phyloP scores from a whole-genome alignment of 2,329 filamentous ascomycete genomes.

The Calcarisporium arbuscula region DNA sequence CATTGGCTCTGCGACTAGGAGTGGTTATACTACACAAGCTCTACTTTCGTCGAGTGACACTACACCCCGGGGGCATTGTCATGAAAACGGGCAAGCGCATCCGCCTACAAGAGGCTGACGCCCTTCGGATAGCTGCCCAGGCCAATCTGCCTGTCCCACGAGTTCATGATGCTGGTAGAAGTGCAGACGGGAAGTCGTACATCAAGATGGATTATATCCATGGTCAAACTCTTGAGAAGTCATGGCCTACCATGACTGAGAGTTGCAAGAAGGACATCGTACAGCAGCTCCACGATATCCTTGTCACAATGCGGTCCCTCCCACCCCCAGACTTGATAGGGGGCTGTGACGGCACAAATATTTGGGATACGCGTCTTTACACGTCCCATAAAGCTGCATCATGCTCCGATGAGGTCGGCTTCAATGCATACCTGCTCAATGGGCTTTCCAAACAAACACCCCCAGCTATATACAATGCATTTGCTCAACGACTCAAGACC shows the following conservation, averaged over 20 bases:
- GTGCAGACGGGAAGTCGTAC: constrained; percentile 11
- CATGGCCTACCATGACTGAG: constrained; percentile 17
- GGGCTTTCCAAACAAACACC: constrained; percentile 12
- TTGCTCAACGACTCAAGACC: constrained; percentile 15
- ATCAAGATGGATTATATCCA: constrained; percentile 20
- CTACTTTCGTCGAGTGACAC: constrained; percentile 15
- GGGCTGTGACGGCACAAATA: constrained; percentile 17
- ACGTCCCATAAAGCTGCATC: constrained; percentile 14
- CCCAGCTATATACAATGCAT: constrained; percentile 13
- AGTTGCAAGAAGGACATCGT: constrained; percentile 15
- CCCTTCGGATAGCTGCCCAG: constrained; percentile 13
- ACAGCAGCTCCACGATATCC: constrained; percentile 18
- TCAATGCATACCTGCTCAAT: constrained; percentile 18
- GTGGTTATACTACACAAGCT: constrained; percentile 14
- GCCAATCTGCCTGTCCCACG: constrained; percentile 17
- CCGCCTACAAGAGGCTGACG: constrained; percentile 18
- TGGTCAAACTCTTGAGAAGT: constrained; percentile 17
- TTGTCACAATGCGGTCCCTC: constrained; percentile 18
- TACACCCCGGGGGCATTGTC: constrained; percentile 16
- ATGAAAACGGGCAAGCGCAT: constrained; percentile 20
- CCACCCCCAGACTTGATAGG: constrained; percentile 17
- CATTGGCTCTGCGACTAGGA: constrained; percentile 12
- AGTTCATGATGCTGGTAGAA: constrained; percentile 11
- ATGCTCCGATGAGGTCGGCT: constrained; percentile 16
- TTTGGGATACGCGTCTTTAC: constrained; percentile 17